phyloP scores from a whole-genome alignment of 106 monocot species.

The Phalaenopsis equestris region DNA sequence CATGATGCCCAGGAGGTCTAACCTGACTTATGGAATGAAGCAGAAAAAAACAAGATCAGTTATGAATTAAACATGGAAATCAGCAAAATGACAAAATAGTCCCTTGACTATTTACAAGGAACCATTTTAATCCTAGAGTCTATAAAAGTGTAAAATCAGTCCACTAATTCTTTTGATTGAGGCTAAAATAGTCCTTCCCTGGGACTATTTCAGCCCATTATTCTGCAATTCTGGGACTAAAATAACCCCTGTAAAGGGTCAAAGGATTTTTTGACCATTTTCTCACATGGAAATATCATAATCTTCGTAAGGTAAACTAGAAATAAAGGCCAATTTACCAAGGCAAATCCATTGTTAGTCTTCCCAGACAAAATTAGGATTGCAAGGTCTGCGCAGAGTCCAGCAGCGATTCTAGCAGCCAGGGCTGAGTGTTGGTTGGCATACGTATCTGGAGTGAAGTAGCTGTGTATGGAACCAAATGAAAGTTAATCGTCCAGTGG shows the following conservation, averaged over 20 bases:
- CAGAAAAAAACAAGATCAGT: neutral
- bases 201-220: too few relatives aligned
- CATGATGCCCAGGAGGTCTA: constrained; percentile 99
- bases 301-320: neutral
- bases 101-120: too few relatives aligned
- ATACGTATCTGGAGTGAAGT: constrained; percentile 96
- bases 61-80: constrained; percentile 4
- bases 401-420: constrained; percentile 95
- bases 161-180: too few relatives aligned
- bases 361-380: constrained; percentile 52
- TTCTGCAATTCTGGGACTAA: too few relatives aligned
- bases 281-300: neutral
- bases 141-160: too few relatives aligned
- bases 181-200: too few relatives aligned
- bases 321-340: constrained; percentile 40
- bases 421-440: constrained; percentile 87
- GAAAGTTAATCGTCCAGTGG: constrained; percentile 8
- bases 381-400: constrained; percentile 95
- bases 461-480: constrained; percentile 43
- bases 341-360: constrained; percentile 81
- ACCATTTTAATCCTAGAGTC: too few relatives aligned
- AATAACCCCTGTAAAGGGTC: too few relatives aligned
- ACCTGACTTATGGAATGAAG: constrained; percentile 45
- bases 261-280: too few relatives aligned
- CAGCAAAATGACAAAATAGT: too few relatives aligned